Percentiles rank a stretch among this genome's conserved stretches.
These are phyloP conservation scores for Ophidiomyces ophidiicola DNA, from an alignment of 2,329 filamentous ascomycete species.

Conservation along the genomic window DNA sequence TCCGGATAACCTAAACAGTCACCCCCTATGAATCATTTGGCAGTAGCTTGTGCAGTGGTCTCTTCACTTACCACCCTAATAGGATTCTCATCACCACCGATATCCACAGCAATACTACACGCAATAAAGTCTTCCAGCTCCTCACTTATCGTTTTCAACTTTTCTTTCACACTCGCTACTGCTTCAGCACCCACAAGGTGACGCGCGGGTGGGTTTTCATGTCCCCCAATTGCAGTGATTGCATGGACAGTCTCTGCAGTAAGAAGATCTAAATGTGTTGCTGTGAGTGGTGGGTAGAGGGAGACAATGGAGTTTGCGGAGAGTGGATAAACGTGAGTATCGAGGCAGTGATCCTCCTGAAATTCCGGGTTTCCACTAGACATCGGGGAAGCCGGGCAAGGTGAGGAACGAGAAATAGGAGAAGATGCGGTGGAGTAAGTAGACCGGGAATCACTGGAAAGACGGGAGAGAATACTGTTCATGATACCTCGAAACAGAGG, in stretches of 20 bases:
- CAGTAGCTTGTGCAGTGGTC: constrained; percentile 2
- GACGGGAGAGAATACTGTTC: constrained; percentile 61
- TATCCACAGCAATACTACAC: constrained; percentile 70
- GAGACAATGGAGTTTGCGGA: constrained; percentile 42
- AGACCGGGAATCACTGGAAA: constrained; percentile 50
- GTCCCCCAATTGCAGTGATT: constrained; percentile 79
- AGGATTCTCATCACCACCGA: constrained; percentile 25
- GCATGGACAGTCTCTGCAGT: constrained; percentile 85
- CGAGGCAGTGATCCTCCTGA: constrained; percentile 11
- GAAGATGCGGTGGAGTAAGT: constrained; percentile 18
- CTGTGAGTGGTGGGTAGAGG: constrained; percentile 62
- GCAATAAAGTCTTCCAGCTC: constrained; percentile 95
- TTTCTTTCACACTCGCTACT: constrained; percentile 79
- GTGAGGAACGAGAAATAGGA: background rate
- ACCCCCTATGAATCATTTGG: no score
- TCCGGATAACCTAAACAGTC: no score
- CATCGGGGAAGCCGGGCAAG: constrained; percentile 2
- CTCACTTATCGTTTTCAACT: constrained; percentile 89
- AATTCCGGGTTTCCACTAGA: constrained; percentile 1
- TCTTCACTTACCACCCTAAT: constrained; percentile 11
- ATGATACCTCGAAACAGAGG: constrained; percentile 76
- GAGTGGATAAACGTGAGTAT: constrained; percentile 21
- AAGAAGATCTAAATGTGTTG: constrained; percentile 56
- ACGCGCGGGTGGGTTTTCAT: constrained; percentile 86
- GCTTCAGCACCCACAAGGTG: constrained; percentile 92